Evolutionary conservation across 2,329 filamentous ascomycete genomes (phyloP), one percentile per base, ranked within the genome.

Genomic region (Coccinonectria pachysandricola): DNA sequence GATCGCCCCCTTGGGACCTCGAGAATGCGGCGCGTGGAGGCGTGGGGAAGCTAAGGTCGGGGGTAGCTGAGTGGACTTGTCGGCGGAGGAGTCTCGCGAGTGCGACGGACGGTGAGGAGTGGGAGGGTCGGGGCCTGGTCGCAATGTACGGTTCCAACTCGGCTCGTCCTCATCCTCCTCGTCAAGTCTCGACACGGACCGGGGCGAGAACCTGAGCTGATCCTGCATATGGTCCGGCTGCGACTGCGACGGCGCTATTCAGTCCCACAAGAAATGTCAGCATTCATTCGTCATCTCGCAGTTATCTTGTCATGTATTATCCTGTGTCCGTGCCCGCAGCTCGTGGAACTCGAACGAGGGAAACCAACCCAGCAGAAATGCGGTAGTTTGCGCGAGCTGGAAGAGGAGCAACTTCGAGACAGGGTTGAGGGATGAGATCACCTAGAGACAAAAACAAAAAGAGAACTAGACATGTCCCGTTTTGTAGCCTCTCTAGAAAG

Each of bases 71-170:
- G 39, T 58, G 18, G 64, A 49, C 47, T 72, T 71, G 30, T 74
- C 70, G 48, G 64, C 53, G 24, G 69, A 73, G n/a, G 68, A 71
- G 32, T 72, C 65, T 48, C 69, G 65, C 15, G 70, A 72, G 42
- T 74, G 69, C 30, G 60, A 48, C 34, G 59, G 62, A 56, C 40
- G 53, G 46, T 30, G 46, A 40, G 28, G 51, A 36, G 21, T 51
- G 35, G 36, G 64, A 61, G 42, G 42, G 34, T 65, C 63, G 39
- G 60, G 48, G 35, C 52, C 43, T 31, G 64, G 64, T 36, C 65
- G 64, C 34, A 71, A 50, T 23, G 67, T 70, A 38, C 55, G 56
- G 39, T 70, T 60, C 65, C 68, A 67, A 30, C 56, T 52, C 40
- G 48, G 52, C 31, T 66, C 61, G 44, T 65, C 58, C 41, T 68